These are phyloP conservation scores for Suhomyces taliae DNA, from an alignment of 1,139 yeast species.

Conservation along the genomic window DNA sequence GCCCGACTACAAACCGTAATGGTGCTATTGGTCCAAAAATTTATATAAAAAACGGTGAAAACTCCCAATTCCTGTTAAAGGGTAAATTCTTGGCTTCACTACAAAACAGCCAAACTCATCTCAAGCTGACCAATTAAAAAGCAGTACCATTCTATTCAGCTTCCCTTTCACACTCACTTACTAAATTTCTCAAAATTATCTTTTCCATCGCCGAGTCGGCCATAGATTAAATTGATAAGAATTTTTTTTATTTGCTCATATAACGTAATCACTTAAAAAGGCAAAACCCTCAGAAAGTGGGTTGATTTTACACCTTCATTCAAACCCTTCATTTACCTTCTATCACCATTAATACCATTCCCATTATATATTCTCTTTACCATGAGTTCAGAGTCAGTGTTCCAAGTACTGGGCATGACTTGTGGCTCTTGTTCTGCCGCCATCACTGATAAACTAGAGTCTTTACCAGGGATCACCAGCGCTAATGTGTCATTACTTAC, in stretches of 20 bases:
- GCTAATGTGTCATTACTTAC: slow-evolving; percentile 38
- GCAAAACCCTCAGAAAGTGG: neutral
- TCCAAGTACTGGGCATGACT: slow-evolving; percentile 36
- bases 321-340: neutral
- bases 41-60: no score
- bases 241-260: slow-evolving; percentile 2
- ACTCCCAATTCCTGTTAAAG: no score
- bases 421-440: slow-evolving; percentile 39
- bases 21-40: no score
- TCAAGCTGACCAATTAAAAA: no score
- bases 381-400: slow-evolving; percentile 3
- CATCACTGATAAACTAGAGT: slow-evolving; percentile 26
- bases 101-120: no score
- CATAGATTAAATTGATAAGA: slow-evolving; percentile 13
- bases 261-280: slow-evolving; percentile 2
- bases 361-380: neutral
- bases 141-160: no score
- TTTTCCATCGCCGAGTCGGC: slow-evolving; percentile 11
- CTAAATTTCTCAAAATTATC: neutral
- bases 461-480: slow-evolving; percentile 23
- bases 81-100: no score
- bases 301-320: no score
- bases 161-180: neutral
- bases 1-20: no score
- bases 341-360: neutral